A percentile compares a stretch with the other conserved stretches of the same genome.
These are phyloP conservation scores for Dillenia suffruticosa DNA, from an alignment of 164 flowering plant species.

Conservation along the genomic window DNA sequence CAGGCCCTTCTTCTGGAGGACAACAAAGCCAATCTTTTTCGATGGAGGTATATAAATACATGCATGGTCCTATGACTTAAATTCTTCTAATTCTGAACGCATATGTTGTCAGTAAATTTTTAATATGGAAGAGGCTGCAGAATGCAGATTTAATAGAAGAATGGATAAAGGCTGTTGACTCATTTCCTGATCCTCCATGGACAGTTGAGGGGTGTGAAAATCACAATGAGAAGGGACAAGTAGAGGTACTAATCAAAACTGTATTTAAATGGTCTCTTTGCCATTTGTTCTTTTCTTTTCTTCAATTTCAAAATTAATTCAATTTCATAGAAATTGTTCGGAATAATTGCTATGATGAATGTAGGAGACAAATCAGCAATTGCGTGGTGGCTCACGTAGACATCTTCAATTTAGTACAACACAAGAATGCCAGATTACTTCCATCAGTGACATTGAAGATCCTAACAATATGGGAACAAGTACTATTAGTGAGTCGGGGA, in stretches of 20 bases:
- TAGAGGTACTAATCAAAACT: neutral
- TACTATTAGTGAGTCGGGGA: neutral
- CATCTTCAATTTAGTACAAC: slow-evolving; percentile 17
- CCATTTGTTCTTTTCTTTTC: neutral
- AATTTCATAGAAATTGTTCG: neutral
- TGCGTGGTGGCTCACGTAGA: slow-evolving; percentile 6
- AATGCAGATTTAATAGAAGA: no score
- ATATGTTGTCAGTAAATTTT: no score
- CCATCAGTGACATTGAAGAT: neutral
- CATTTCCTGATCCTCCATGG: no score
- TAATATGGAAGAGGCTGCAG: no score
- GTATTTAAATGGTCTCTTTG: neutral
- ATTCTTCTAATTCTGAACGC: no score
- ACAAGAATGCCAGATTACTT: neutral
- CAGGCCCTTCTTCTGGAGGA: no score
- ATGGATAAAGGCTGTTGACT: no score
- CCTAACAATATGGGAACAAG: neutral
- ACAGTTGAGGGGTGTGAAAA: no score
- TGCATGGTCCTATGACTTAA: no score
- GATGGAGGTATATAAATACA: no score
- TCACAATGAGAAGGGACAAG: neutral
- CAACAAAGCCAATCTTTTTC: no score
- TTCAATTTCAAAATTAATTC: neutral
- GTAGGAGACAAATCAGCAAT: slow-evolving; percentile 4
- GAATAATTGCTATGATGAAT: neutral